These are phyloP conservation scores for Inosperma sp. DNA, from an alignment of 768 basidiomycete genomes.

Conservation along the genomic window DNA sequence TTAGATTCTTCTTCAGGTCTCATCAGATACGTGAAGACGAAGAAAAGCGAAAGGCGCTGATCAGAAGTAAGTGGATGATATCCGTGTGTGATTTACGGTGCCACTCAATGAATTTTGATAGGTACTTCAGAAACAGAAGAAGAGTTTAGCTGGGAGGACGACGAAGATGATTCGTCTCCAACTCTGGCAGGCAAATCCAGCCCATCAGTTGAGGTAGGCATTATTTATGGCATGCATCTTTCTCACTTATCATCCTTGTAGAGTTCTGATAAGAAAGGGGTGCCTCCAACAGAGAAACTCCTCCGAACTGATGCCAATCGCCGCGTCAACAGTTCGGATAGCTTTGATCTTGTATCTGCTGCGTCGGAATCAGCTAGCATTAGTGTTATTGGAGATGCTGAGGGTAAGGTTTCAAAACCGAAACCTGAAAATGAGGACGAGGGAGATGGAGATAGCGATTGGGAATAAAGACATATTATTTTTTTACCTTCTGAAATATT, in stretches of 20 bases:
- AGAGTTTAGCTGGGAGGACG: constrained; percentile 91
- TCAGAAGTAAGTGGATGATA: constrained; percentile 52
- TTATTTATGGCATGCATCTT: constrained; percentile 6
- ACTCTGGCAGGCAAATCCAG: constrained; percentile 15
- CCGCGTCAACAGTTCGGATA: constrained; percentile 58
- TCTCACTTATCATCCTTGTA: constrained; percentile 1
- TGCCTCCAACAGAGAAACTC: constrained; percentile 22
- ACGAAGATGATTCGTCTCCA: constrained; percentile 69
- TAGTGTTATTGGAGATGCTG: constrained; percentile 39
- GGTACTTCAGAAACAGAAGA: constrained; percentile 72
- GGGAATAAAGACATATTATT: no score
- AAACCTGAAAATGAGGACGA: constrained; percentile 11
- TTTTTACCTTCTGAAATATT: no score
- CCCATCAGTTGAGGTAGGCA: constrained; percentile 10
- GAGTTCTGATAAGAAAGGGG: constrained; percentile 14
- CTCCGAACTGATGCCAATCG: constrained; percentile 40
- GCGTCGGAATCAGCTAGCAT: constrained; percentile 33
- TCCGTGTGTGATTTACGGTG: background rate
- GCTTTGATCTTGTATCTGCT: constrained; percentile 64
- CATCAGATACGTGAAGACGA: constrained; percentile 79
- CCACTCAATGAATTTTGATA: constrained; percentile 19
- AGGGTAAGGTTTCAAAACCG: constrained; percentile 23
- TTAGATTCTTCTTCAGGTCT: constrained; percentile 84
- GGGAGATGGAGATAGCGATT: constrained; percentile 55
- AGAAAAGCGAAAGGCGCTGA: constrained; percentile 68